Base-by-base conservation (phyloP, 148 eudicot genomes). In the Arbutus unedo region DNA sequence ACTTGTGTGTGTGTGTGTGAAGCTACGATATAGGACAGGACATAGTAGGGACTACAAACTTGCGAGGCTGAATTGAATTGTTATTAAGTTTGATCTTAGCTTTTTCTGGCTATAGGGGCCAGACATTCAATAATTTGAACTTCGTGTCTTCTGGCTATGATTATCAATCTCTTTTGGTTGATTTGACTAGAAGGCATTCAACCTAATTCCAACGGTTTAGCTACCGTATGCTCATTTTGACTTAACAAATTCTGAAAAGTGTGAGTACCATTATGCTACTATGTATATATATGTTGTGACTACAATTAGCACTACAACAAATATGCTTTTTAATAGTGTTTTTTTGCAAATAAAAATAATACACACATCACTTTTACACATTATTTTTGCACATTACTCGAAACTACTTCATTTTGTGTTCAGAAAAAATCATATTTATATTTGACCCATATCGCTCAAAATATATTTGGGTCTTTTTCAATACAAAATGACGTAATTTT, bases 61-160 rank as follows among this genome's bases (percentile, higher is more conserved):
- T 66, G 15, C 9, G 71, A 66, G 13, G 43, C 71, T 66, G 71
- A 31, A 31, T 66, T 31, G 44, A 11, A 41, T 15, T 70, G 91
- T 94, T 2, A 15, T 38, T 67, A 16, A 43, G 38, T 71, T 74
- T 74, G 19, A 74, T 49, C 54, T 74, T 47, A n/a, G 77, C n/a
- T 74, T 23, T 74, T 45, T 19, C 31, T 74, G 77, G 25, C n/a
- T 16, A 74, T n/a, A 18, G n/a, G 25, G 25, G 77, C 77, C 11
- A 19, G 23, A 47, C 21, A 41, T 16, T 3, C 23, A n/a, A 5
- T 9, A 2, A 45, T 7, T 74, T 8, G 11, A 47, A 47, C 15
- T 8, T 18, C 6, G 25, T 1, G 77, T 74, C 47, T 45, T 19
- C 25, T 74, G 13, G 5, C 25, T 5, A 47, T 44, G 14, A 8